Evolutionary conservation across 768 basidiomycete genomes (phyloP).

Genomic region (Lactarius vividus): DNA sequence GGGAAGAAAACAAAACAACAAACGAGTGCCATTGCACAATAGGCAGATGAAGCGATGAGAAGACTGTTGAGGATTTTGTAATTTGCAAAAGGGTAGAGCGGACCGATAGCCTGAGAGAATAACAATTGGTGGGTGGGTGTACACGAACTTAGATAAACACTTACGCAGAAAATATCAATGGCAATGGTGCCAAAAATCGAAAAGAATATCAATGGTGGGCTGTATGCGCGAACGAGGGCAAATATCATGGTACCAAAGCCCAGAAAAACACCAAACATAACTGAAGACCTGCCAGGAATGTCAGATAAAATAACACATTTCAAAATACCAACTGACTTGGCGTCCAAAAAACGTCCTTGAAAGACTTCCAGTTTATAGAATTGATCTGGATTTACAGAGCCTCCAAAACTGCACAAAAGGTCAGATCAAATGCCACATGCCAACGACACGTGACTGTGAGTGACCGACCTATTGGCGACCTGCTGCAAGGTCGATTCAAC

Average conservation of each 20-base stretch:
- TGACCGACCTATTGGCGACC: constrained; percentile 24
- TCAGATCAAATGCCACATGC: neutral
- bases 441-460: neutral
- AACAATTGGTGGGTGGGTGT: constrained; percentile 5
- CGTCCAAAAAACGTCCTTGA: constrained; percentile 49
- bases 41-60: constrained; percentile 44
- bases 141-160: constrained; percentile 24
- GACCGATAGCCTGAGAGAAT: constrained; percentile 40
- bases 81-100: constrained; percentile 47
- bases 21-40: constrained; percentile 47
- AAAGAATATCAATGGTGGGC: constrained; percentile 44
- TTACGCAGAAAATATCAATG: constrained; percentile 42
- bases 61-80: constrained; percentile 45
- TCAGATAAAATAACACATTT: constrained; percentile 5
- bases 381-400: constrained; percentile 40
- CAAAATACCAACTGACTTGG: constrained; percentile 29
- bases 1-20: constrained; percentile 50
- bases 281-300: constrained; percentile 36
- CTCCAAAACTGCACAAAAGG: constrained; percentile 31
- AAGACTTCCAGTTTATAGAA: constrained; percentile 44
- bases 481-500: constrained; percentile 33
- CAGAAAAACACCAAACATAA: constrained; percentile 49
- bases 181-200: constrained; percentile 50
- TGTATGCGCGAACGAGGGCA: constrained; percentile 45
- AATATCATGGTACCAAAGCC: constrained; percentile 44